Conservation (phyloP, 116 monocot genomes). For the Trichopus zeylanicus region DNA sequence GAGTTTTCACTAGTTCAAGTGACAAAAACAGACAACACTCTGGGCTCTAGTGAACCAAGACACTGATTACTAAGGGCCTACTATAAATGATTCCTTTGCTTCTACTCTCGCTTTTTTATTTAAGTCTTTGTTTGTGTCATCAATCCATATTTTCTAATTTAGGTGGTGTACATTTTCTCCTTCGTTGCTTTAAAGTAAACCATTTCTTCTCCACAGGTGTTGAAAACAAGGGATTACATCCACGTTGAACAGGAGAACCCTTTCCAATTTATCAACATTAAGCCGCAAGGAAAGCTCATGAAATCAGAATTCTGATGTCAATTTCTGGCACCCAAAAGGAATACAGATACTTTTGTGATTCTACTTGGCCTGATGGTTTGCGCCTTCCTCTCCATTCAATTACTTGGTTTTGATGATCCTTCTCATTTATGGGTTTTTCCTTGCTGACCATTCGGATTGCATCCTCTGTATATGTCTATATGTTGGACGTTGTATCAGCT, state of each 20-base stretch:
- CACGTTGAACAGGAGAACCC: slow-evolving; percentile 68
- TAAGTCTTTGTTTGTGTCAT: no score
- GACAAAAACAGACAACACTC: no score
- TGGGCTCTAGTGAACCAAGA: no score
- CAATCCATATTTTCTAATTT: neutral
- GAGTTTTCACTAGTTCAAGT: no score
- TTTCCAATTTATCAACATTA: slow-evolving; percentile 54
- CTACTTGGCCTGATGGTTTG: neutral
- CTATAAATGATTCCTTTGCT: no score
- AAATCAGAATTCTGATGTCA: slow-evolving; percentile 69
- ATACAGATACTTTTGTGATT: neutral
- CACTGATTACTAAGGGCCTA: no score
- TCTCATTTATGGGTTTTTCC: neutral
- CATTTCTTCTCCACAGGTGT: slow-evolving; percentile 42
- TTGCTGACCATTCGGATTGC: neutral
- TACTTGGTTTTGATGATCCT: neutral
- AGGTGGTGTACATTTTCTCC: neutral
- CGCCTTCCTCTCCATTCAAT: neutral
- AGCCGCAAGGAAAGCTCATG: slow-evolving; percentile 63
- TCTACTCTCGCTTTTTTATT: no score
- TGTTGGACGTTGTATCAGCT: no score
- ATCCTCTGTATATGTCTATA: neutral
- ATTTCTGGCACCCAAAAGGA: slow-evolving; percentile 1
- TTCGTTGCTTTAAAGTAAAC: neutral
- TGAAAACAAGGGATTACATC: slow-evolving; percentile 85